Evolutionary conservation across 2,329 filamentous ascomycete species (phyloP).

Genomic region (Fusarium caatingaense): DNA sequence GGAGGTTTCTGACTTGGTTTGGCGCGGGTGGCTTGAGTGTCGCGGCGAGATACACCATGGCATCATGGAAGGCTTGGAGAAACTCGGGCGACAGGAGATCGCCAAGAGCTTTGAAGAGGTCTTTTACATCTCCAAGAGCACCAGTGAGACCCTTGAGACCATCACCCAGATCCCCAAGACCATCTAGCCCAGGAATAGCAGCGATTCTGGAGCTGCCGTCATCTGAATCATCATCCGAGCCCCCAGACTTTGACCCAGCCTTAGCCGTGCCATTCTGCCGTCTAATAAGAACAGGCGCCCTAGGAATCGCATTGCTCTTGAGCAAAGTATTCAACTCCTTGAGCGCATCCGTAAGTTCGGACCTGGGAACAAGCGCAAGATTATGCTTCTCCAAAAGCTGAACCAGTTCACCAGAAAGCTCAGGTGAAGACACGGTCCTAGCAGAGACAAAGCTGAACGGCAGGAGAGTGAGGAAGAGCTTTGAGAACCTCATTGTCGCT

Average conservation of each 20-base stretch:
- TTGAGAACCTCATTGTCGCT: slow-evolving; percentile 52
- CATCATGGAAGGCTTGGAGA: slow-evolving; percentile 55
- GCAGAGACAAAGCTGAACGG: slow-evolving; percentile 50
- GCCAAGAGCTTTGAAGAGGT: slow-evolving; percentile 46
- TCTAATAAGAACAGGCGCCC: slow-evolving; percentile 15
- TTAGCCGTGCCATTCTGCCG: slow-evolving; percentile 31
- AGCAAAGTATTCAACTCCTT: slow-evolving; percentile 57
- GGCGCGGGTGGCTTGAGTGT: slow-evolving; percentile 55
- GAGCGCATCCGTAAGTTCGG: slow-evolving; percentile 58
- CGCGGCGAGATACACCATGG: slow-evolving; percentile 54
- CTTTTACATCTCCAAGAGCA: slow-evolving; percentile 41
- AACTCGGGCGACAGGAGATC: slow-evolving; percentile 54
- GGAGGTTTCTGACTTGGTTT: slow-evolving; percentile 44
- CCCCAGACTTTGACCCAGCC: neutral
- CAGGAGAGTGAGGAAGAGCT: slow-evolving; percentile 50
- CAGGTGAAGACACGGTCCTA: slow-evolving; percentile 44
- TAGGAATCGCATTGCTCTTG: slow-evolving; percentile 43
- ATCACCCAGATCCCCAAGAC: slow-evolving; percentile 27
- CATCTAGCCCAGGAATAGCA: slow-evolving; percentile 33
- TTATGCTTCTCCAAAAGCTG: slow-evolving; percentile 58
- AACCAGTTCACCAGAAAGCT: slow-evolving; percentile 52
- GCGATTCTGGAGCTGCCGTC: neutral
- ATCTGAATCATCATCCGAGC: slow-evolving; percentile 6
- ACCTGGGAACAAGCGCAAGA: slow-evolving; percentile 58
- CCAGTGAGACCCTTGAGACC: slow-evolving; percentile 43